Conservation (phyloP, 78 protist genomes). For the Cavenderia fasciculata region DNA sequence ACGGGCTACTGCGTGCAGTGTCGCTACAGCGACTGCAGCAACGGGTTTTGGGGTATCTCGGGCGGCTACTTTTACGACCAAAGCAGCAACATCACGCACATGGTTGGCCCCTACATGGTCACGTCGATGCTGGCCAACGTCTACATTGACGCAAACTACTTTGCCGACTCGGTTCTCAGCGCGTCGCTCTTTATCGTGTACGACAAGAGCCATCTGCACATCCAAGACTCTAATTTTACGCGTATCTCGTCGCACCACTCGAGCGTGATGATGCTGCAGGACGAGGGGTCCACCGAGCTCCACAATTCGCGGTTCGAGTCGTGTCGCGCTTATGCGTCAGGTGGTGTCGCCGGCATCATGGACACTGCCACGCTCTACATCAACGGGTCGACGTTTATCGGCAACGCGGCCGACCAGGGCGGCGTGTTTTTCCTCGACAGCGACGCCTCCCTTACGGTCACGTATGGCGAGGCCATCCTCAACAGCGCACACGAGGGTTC, state of each 20-base stretch:
- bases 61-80: too few relatives aligned
- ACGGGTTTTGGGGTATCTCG: too few relatives aligned
- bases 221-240: neutral
- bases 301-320: neutral
- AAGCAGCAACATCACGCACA: too few relatives aligned
- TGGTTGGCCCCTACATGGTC: too few relatives aligned
- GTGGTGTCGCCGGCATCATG: neutral
- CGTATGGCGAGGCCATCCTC: neutral
- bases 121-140: too few relatives aligned
- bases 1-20: too few relatives aligned
- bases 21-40: too few relatives aligned
- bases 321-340: neutral
- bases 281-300: neutral
- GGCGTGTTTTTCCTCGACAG: neutral
- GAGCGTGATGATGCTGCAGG: too few relatives aligned
- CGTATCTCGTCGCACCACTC: neutral
- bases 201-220: neutral
- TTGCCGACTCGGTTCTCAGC: too few relatives aligned
- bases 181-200: too few relatives aligned
- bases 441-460: neutral
- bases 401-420: neutral
- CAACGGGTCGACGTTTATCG: neutral
- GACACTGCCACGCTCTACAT: neutral
- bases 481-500: slow-evolving; percentile 5
- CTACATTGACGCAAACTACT: neutral